Conservation (phyloP, 345 rosid genomes). For the Rhodamnia rubescens region DNA sequence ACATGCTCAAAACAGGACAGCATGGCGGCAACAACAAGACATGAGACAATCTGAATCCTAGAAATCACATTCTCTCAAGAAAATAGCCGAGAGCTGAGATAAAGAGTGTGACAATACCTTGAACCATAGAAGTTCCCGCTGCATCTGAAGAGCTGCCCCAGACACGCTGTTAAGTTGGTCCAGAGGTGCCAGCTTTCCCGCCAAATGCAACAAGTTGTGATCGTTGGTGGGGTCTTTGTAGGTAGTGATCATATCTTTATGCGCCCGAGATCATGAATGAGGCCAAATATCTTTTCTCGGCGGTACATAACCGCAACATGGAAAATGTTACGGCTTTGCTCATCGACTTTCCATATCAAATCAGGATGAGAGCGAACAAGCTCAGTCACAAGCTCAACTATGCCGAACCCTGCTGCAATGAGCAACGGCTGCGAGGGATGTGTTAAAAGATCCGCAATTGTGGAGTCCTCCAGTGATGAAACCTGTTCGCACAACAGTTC, state of each 20-base stretch:
- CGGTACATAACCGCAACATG: conserved; percentile 3
- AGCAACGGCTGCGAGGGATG: conserved; percentile 17
- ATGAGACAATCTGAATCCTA: background rate
- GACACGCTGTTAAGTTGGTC: background rate
- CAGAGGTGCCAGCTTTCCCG: background rate
- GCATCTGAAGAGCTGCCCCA: conserved; percentile 13
- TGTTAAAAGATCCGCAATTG: conserved; percentile 8
- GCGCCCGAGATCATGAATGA: background rate
- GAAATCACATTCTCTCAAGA: background rate
- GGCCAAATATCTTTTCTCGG: conserved; percentile 3
- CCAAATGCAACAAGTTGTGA: conserved; percentile 13
- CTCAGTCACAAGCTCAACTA: conserved; percentile 15
- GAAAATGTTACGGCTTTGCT: conserved; percentile 16
- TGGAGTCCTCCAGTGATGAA: conserved; percentile 16
- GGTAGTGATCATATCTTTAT: background rate
- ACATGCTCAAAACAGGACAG: background rate
- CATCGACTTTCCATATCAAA: conserved; percentile 20
- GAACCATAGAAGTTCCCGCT: conserved; percentile 8
- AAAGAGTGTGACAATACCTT: background rate
- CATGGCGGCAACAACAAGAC: background rate
- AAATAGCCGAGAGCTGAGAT: background rate
- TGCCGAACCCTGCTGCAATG: conserved; percentile 25
- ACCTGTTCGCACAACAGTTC: conserved; percentile 18
- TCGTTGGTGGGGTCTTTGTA: background rate
- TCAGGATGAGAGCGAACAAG: conserved; percentile 15